Base-by-base conservation (phyloP, 768 basidiomycete species). In the Scleroderma bovista region DNA sequence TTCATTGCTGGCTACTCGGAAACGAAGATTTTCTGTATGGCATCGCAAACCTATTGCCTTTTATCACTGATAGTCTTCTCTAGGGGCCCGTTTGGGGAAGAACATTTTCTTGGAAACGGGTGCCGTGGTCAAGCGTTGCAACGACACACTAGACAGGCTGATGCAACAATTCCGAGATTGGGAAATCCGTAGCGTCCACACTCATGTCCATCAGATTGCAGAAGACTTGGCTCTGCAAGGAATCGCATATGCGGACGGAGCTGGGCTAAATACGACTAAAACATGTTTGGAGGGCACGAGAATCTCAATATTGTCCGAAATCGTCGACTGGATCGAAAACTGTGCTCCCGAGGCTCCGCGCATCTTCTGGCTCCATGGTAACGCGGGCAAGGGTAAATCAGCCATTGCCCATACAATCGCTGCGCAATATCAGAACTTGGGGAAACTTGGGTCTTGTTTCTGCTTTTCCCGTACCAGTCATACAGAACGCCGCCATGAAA, bases 271-370 rank as follows among this genome's bases (percentile, higher is more conserved):
- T 13, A 15, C 40, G 37, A 51, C 43, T 22, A 47, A 42, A 41
- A 26, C 9, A 31, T 60, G 57, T 32, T 32, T 57, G 9, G 49
- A 51, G 12, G 60, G 58, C 8, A 61, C 61, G 6, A 44, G 53
- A 19, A 38, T 12, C 15, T 6, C 6, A 1, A 40, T 61, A 9
- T 37, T 62, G n/a, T 23, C 50, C 19, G 31, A 56, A 12, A 59
- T 62, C 19, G 44, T 34, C 0, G 31, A 41, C 6, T 62, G 61
- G 61, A 19, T 47, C 7, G 33, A 52, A 43, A 17, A 11, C 24
- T 17, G 2, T 5, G 10, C 1, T 26, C 12, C 24, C 8, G 15
- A 43, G 5, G 16, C 23, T 54, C 24, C 49, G 6, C 22, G 41
- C 15, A 43, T 43, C 12, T 43, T 43, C 15, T 43, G 41, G 41